phyloP scores from a whole-genome alignment of 164 flowering plant species.

The Liquidambar formosana region DNA sequence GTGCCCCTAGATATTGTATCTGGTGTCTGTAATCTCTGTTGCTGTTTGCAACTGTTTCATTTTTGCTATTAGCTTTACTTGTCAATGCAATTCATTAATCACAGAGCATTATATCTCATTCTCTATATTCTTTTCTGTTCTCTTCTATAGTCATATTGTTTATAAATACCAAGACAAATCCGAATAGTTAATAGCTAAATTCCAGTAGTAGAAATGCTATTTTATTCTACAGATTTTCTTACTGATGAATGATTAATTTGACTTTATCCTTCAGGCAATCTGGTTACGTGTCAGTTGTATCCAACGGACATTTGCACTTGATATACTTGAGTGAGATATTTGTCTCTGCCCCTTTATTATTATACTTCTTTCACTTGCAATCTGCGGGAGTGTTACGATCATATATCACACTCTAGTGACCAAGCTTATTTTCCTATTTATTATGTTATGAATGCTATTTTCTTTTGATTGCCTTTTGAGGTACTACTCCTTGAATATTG shows the following conservation, averaged over 20 bases:
- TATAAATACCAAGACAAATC: not conserved
- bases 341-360: not conserved
- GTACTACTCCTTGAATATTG: not conserved
- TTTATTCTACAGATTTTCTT: not conserved
- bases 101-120: not conserved
- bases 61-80: not conserved
- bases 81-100: not conserved
- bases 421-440: not conserved
- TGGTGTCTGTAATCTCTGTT: not conserved
- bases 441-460: not conserved
- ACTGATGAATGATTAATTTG: constrained; percentile 6
- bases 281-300: constrained; percentile 74
- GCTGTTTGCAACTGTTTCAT: not conserved
- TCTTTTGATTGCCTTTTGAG: not conserved
- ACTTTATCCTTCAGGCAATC: constrained; percentile 49
- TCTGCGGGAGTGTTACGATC: not conserved
- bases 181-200: not conserved
- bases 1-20: not conserved
- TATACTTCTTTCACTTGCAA: not conserved
- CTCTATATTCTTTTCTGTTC: too few relatives aligned
- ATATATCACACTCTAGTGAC: not conserved
- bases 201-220: not conserved
- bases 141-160: not conserved
- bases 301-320: constrained; percentile 87
- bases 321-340: constrained; percentile 86